Percentiles rank a stretch among this genome's conserved stretches.
Conservation (phyloP, 768 basidiomycete genomes). For the Favolaschia claudopus region DNA sequence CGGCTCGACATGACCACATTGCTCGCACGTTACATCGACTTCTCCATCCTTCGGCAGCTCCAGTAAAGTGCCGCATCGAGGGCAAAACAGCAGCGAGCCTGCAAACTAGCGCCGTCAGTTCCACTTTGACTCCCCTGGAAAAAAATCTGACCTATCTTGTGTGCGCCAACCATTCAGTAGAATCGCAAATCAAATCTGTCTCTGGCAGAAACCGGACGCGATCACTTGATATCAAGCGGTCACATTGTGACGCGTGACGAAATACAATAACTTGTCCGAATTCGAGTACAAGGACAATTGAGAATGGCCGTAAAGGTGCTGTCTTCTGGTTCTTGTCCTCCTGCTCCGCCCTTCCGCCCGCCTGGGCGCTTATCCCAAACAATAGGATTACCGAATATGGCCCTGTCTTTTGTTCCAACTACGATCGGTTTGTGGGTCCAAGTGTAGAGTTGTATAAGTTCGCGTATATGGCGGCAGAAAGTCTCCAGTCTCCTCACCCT, state of each 20-base stretch:
- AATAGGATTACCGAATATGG: slow-evolving; percentile 28
- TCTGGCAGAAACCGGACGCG: background rate
- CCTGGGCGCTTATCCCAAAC: slow-evolving; percentile 7
- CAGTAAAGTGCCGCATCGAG: slow-evolving; percentile 89
- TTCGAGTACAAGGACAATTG: slow-evolving; percentile 12
- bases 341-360: background rate
- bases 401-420: slow-evolving; percentile 23
- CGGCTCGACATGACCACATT: slow-evolving; percentile 87
- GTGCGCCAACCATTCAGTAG: slow-evolving; percentile 31
- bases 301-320: background rate
- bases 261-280: slow-evolving; percentile 14
- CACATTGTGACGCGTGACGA: slow-evolving; percentile 2
- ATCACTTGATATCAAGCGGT: slow-evolving; percentile 21
- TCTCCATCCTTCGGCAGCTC: slow-evolving; percentile 81
- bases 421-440: slow-evolving; percentile 31
- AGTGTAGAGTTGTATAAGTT: slow-evolving; percentile 24
- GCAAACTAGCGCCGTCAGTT: slow-evolving; percentile 8
- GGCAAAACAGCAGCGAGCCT: slow-evolving; percentile 96
- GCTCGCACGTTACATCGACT: slow-evolving; percentile 81
- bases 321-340: background rate
- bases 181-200: slow-evolving; percentile 4
- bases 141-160: slow-evolving; percentile 48
- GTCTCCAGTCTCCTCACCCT: background rate
- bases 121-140: background rate
- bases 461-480: background rate